phyloP scores from a whole-genome alignment of 805 yeast genomes.

The Blastobotrys robertii region DNA sequence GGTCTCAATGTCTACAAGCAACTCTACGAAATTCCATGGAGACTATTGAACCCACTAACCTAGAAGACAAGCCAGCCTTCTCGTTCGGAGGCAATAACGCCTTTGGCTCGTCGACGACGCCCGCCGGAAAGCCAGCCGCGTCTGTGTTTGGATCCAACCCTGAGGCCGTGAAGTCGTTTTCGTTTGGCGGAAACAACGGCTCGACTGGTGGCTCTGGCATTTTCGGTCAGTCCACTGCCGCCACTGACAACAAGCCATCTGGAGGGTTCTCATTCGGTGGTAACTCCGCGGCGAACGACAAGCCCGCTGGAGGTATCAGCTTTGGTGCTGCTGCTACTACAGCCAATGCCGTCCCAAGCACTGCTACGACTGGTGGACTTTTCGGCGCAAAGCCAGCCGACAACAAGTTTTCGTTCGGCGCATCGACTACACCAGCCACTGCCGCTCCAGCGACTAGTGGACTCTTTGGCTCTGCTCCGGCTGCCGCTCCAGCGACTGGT shows the following conservation, averaged over 20 bases:
- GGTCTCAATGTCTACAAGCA: too few species aligned
- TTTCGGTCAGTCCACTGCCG: too few species aligned
- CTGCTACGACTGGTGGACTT: conserved; percentile 8
- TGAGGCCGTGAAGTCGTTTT: too few species aligned
- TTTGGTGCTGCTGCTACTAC: conserved; percentile 11
- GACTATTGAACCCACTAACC: too few species aligned
- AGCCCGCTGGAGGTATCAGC: not conserved
- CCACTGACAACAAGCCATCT: not conserved
- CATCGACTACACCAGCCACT: too few species aligned
- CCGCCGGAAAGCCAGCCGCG: conserved; percentile 10
- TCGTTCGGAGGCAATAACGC: not conserved
- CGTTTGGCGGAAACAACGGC: too few species aligned
- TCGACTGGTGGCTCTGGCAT: too few species aligned
- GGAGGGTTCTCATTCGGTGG: not conserved
- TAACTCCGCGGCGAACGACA: not conserved
- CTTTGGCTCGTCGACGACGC: conserved; percentile 8
- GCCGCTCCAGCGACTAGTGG: conserved; percentile 5
- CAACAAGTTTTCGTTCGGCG: not conserved
- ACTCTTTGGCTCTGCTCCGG: conserved; percentile 6
- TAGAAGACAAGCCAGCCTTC: too few species aligned
- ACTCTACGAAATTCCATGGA: too few species aligned
- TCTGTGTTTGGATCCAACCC: too few species aligned
- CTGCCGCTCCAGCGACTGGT: too few species aligned
- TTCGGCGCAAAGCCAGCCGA: conserved; percentile 10
- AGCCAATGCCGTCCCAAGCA: conserved; percentile 11